phyloP scores from a whole-genome alignment of 2,329 filamentous ascomycete species.

The Exophiala phaeomuriformis region DNA sequence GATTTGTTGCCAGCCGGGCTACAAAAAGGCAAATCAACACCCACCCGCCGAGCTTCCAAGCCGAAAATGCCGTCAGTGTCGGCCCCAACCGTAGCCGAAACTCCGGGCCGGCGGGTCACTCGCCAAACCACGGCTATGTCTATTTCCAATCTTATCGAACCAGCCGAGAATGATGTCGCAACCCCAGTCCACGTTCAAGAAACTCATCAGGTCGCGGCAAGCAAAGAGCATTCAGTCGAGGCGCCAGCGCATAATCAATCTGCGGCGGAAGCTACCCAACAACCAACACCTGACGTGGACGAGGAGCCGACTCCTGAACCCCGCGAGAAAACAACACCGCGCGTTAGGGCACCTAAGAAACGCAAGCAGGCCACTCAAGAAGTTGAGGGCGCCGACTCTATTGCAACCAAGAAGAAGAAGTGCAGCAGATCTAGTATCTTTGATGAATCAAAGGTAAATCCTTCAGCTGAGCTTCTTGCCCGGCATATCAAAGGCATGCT shows the following conservation, averaged over 20 bases:
- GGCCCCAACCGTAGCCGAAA: not conserved
- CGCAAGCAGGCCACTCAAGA: not conserved
- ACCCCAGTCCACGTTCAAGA: not conserved
- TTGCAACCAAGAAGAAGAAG: not conserved
- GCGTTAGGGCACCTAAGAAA: not conserved
- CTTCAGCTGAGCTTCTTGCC: not conserved
- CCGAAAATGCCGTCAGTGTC: not conserved
- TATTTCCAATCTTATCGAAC: not conserved
- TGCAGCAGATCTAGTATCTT: not conserved
- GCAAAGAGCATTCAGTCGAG: not conserved
- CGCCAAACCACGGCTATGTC: not conserved
- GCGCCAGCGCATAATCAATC: not conserved
- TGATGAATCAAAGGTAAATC: not conserved
- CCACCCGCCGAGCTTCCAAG: not conserved
- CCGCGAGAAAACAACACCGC: not conserved
- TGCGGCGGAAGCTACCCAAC: not conserved
- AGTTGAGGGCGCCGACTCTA: not conserved
- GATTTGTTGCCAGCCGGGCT: not conserved
- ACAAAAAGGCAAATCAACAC: not conserved
- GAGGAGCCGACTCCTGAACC: no score
- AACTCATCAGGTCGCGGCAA: not conserved
- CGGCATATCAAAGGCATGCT: constrained; percentile 5
- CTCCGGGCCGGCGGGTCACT: not conserved
- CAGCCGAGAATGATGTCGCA: not conserved
- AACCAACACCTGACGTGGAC: no score